Conservation (phyloP, 2,329 filamentous ascomycete genomes). For the Phoma sp. region DNA sequence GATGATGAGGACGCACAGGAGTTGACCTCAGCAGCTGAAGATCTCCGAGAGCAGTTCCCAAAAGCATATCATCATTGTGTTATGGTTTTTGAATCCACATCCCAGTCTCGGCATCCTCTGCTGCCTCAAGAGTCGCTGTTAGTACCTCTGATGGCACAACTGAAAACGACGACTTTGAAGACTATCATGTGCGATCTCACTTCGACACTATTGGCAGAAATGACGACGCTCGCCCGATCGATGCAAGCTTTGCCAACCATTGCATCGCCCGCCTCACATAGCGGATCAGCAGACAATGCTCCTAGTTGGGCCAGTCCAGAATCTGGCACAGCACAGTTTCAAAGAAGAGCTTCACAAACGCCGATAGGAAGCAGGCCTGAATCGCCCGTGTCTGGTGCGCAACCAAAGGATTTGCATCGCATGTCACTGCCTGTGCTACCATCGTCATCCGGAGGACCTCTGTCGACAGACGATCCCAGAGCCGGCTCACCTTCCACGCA, state of each 20-base stretch:
- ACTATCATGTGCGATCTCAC: constrained; percentile 57
- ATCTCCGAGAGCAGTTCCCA: constrained; percentile 74
- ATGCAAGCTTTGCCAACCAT: constrained; percentile 67
- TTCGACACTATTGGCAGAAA: constrained; percentile 54
- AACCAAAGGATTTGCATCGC: constrained; percentile 67
- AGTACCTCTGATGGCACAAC: constrained; percentile 72
- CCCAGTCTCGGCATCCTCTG: constrained; percentile 47
- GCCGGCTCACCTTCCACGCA: constrained; percentile 36
- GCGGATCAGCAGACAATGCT: constrained; percentile 32
- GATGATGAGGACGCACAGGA: constrained; percentile 43
- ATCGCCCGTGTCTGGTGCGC: constrained; percentile 51
- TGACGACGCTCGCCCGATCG: constrained; percentile 57
- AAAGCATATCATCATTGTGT: constrained; percentile 80
- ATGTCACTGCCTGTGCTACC: constrained; percentile 80
- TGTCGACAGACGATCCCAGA: constrained; percentile 37
- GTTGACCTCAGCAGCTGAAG: constrained; percentile 70
- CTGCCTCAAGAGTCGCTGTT: constrained; percentile 70
- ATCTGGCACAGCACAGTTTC: constrained; percentile 26
- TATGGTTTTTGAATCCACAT: constrained; percentile 77
- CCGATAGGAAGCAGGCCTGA: constrained; percentile 36
- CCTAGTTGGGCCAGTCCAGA: constrained; percentile 44
- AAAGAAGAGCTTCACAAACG: constrained; percentile 43
- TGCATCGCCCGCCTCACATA: constrained; percentile 56
- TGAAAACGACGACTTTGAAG: constrained; percentile 73
- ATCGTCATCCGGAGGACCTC: constrained; percentile 43